phyloP scores from a whole-genome alignment of 2,329 filamentous ascomycete genomes.

The Pleomassaria siparia region DNA sequence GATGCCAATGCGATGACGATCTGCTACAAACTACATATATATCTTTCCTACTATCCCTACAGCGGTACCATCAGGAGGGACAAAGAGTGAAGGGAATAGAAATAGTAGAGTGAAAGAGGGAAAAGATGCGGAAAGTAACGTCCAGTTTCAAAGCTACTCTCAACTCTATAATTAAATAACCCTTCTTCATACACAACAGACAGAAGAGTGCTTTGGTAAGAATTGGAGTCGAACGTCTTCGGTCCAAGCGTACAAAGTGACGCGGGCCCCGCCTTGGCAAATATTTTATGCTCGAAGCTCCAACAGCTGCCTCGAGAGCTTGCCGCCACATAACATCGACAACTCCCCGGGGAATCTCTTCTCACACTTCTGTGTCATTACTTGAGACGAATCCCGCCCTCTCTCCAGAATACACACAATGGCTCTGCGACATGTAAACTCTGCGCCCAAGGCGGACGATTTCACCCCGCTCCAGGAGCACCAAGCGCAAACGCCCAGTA shows the following conservation, averaged over 20 bases:
- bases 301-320: neutral
- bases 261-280: neutral
- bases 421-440: conserved; percentile 55
- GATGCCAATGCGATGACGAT: too few species aligned
- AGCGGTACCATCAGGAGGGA: too few species aligned
- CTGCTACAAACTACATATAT: too few species aligned
- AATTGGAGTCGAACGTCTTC: neutral
- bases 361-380: neutral
- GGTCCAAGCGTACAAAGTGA: neutral
- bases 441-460: conserved; percentile 58
- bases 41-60: too few species aligned
- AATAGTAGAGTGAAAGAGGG: too few species aligned
- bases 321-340: neutral
- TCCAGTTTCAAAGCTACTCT: neutral
- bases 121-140: too few species aligned
- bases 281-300: neutral
- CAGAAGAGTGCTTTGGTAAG: too few species aligned
- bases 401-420: conserved; percentile 20
- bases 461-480: conserved; percentile 69
- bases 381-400: neutral
- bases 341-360: neutral
- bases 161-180: too few species aligned
- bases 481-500: conserved; percentile 70
- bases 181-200: too few species aligned
- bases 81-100: too few species aligned